These are phyloP conservation scores for Lipomyces sp. DNA, from an alignment of 805 yeast species.

Conservation along the genomic window DNA sequence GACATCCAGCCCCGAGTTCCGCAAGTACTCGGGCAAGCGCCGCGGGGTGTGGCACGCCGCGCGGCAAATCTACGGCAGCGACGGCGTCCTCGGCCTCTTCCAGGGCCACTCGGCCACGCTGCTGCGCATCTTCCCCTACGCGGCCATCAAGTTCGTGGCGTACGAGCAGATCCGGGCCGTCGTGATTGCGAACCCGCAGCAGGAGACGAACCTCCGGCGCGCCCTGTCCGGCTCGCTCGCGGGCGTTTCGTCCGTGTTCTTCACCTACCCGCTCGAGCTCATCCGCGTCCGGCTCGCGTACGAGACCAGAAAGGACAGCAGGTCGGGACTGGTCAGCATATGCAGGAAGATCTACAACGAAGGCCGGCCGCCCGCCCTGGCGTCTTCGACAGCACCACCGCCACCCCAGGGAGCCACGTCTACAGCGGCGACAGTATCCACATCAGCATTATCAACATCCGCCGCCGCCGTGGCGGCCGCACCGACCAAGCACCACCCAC, in stretches of 20 bases:
- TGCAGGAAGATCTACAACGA: conserved; percentile 18
- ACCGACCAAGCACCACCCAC: neutral
- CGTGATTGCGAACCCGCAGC: conserved; percentile 67
- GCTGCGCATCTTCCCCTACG: conserved; percentile 89
- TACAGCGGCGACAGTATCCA: neutral
- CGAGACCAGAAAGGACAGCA: conserved; percentile 51
- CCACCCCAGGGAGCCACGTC: too few relatives aligned
- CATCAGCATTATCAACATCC: neutral
- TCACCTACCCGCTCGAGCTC: conserved; percentile 89
- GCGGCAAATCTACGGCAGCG: conserved; percentile 56
- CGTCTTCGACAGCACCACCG: neutral
- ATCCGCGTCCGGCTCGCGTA: conserved; percentile 90
- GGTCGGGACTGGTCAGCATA: conserved; percentile 11
- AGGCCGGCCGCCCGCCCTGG: neutral
- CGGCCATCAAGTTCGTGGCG: conserved; percentile 93
- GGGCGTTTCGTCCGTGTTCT: conserved; percentile 74
- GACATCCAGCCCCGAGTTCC: conserved; percentile 87
- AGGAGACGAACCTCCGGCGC: conserved; percentile 79
- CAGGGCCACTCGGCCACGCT: conserved; percentile 96
- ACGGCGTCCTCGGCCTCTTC: conserved; percentile 77
- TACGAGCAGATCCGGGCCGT: conserved; percentile 86
- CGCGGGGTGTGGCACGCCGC: conserved; percentile 75
- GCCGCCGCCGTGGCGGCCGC: neutral
- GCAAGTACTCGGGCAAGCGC: conserved; percentile 74
- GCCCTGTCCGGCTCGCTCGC: conserved; percentile 85